Percentiles rank a stretch among this genome's conserved stretches.
Evolutionary conservation across 2,329 filamentous ascomycete species (phyloP).

Genomic region (Fusarium luffae): DNA sequence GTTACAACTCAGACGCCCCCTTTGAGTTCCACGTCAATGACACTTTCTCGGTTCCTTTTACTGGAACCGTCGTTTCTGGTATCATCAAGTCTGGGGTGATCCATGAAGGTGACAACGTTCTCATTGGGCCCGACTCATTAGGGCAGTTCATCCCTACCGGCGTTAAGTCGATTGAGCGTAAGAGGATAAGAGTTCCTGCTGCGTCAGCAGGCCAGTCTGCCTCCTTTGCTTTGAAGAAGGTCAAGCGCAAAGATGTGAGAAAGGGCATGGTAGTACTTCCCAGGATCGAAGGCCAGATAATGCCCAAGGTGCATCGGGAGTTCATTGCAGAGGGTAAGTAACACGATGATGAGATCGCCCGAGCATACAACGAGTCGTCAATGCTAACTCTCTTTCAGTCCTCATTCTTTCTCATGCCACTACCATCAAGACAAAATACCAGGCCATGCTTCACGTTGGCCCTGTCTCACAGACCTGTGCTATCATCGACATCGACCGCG

Average conservation of each 20-base stretch:
- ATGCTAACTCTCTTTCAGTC: constrained; percentile 61
- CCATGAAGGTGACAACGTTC: constrained; percentile 88
- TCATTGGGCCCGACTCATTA: constrained; percentile 89
- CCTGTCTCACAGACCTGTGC: constrained; percentile 95
- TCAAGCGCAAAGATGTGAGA: constrained; percentile 89
- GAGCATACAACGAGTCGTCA: not conserved
- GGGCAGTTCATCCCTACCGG: constrained; percentile 89
- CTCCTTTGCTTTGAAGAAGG: constrained; percentile 87
- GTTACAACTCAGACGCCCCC: constrained; percentile 86
- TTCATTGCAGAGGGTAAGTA: constrained; percentile 79
- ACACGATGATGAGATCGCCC: not conserved
- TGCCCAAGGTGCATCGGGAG: constrained; percentile 77
- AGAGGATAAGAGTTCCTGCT: constrained; percentile 87
- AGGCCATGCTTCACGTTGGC: constrained; percentile 97
- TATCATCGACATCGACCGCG: constrained; percentile 97
- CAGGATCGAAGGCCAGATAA: constrained; percentile 77
- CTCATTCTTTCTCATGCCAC: constrained; percentile 95
- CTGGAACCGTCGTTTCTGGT: constrained; percentile 94
- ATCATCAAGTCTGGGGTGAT: constrained; percentile 90
- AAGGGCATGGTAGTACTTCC: constrained; percentile 98
- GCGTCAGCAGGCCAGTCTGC: constrained; percentile 93
- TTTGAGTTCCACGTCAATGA: constrained; percentile 98
- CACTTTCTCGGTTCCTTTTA: constrained; percentile 97
- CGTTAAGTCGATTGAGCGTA: constrained; percentile 93
- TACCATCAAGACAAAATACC: constrained; percentile 96